Evolutionary conservation across 2,329 filamentous ascomycete genomes (phyloP), one percentile per base, ranked within the genome.

Genomic region (Paracoccidioides brasiliensis): DNA sequence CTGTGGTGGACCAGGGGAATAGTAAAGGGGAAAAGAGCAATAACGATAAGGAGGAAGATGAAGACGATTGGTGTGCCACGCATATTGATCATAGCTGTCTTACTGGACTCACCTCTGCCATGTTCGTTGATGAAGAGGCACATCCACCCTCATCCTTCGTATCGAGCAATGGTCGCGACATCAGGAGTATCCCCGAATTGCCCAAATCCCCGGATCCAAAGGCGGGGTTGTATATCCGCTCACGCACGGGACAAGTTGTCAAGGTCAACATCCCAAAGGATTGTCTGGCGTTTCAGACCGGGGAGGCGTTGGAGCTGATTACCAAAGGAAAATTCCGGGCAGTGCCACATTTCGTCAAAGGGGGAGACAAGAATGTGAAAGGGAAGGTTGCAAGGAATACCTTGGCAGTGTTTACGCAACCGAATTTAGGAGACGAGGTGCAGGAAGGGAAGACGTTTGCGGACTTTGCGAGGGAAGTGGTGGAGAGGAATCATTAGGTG

Each of bases 201-300:
- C 69, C 82, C 0, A 67, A 77, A 0, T 90, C 88, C 3, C 91
- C 93, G 0, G 90, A 97, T 66, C 83, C 90, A 3, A 80, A 80
- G 10, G 87, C 91, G 0, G 93, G 93, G 0, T 75, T 98, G n/a
- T 97, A 96, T 74, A 95, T 97, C 72, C 86, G 86, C 69, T 91
- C 90, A 35, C 84, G 93, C 46, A 81, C 83, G 0, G 90, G 88
- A 2, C 76, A 85, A 57, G 85, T 87, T 1, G 85, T 90, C n/a
- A 93, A 97, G 71, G 89, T 97, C 62, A 83, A 84, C 66, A 96
- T 98, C 61, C 93, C 91, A 1, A 79, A 84, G 44, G 90, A 95
- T 67, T 93, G 89, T 70, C 84, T 98, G 52, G 93, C 88, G 0
- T 98, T 98, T 69, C 91, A 98, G 76, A 98, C 91, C 0, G 93